A percentile compares a stretch with the other conserved stretches of the same genome.
phyloP scores from a whole-genome alignment of 2,329 filamentous ascomycete species.

The Penicillium sp. region DNA sequence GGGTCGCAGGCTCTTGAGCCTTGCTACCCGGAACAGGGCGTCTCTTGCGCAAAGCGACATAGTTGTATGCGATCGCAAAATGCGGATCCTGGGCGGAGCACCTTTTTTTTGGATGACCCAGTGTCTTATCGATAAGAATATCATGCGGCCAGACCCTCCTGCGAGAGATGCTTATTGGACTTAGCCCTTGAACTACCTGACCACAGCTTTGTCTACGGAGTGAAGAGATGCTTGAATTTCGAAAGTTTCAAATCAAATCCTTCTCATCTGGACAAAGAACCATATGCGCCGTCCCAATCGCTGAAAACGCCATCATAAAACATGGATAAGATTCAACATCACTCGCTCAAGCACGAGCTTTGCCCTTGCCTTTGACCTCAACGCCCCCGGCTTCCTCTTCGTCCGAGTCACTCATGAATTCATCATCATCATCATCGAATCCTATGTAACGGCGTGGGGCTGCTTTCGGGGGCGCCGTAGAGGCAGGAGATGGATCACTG shows the following conservation, averaged over 20 bases:
- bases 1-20: constrained; percentile 3
- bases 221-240: no score
- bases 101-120: constrained; percentile 19
- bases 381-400: constrained; percentile 25
- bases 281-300: no score
- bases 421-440: constrained; percentile 46
- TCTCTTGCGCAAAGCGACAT: constrained; percentile 27
- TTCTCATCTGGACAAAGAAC: no score
- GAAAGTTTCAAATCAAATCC: no score
- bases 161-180: no score
- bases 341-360: constrained; percentile 24
- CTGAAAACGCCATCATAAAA: constrained; percentile 17
- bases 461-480: constrained; percentile 23
- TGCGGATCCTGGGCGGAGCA: constrained; percentile 14
- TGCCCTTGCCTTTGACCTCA: constrained; percentile 34
- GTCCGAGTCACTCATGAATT: constrained; percentile 42
- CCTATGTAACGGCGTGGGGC: constrained; percentile 38
- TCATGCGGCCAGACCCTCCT: no score
- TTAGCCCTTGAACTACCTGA: no score
- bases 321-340: constrained; percentile 5
- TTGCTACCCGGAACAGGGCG: constrained; percentile 15
- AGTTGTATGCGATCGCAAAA: constrained; percentile 6
- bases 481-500: constrained; percentile 20
- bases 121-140: constrained; percentile 17
- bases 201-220: no score